These are phyloP conservation scores for Oidiodendron maius DNA, from an alignment of 495 filamentous ascomycete genomes.

Conservation along the genomic window DNA sequence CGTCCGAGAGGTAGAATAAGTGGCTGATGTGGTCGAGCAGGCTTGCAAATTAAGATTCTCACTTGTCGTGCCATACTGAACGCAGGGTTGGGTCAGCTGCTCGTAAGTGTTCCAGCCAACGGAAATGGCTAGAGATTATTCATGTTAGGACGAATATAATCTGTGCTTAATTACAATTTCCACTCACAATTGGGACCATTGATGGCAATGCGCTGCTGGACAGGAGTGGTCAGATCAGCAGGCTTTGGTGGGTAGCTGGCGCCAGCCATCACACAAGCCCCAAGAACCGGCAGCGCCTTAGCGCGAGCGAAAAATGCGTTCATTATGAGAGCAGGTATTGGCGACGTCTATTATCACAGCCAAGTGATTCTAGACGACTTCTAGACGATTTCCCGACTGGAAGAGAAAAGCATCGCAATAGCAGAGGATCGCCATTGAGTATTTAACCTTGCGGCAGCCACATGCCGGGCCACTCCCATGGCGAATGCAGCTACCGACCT, in stretches of 20 bases:
- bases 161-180: neutral
- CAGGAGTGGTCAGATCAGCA: conserved; percentile 47
- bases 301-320: conserved; percentile 7
- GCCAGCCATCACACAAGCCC: conserved; percentile 30
- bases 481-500: no score
- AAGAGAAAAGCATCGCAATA: no score
- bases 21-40: conserved; percentile 37
- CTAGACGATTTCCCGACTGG: no score
- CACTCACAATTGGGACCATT: conserved; percentile 46
- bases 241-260: conserved; percentile 48
- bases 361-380: no score
- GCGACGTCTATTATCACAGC: no score
- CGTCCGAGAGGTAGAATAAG: conserved; percentile 43
- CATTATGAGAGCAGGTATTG: conserved; percentile 11
- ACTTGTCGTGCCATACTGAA: conserved; percentile 35
- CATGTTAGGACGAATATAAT: no score
- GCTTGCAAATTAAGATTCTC: conserved; percentile 22
- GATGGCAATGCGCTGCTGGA: conserved; percentile 52
- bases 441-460: no score
- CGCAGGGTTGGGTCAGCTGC: conserved; percentile 32
- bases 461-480: no score
- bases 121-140: conserved; percentile 39
- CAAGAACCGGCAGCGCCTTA: conserved; percentile 37
- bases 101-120: conserved; percentile 46
- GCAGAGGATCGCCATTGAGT: no score